Percentiles rank a stretch among this genome's conserved stretches.
phyloP scores from a whole-genome alignment of 139 green algal genomes.

The Klebsormidium nitens region DNA sequence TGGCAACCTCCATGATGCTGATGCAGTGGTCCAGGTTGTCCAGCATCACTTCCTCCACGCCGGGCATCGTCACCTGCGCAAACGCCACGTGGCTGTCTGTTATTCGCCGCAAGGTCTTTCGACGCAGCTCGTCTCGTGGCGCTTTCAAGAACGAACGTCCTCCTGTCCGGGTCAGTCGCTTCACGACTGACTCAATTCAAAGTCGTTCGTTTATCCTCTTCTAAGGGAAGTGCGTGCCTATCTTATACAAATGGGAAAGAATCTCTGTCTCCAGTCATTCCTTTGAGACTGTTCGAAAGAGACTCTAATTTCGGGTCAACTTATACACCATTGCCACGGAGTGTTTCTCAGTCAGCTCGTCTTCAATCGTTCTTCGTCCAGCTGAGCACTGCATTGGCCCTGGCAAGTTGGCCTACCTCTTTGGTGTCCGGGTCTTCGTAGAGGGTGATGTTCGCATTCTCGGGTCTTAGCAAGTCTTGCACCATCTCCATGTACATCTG shows the following conservation, averaged over 20 bases:
- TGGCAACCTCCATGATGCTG: not conserved
- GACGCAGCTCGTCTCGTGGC: not conserved
- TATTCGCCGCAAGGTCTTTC: not conserved
- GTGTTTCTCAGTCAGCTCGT: not conserved
- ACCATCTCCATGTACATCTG: constrained; percentile 5
- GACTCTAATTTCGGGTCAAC: not conserved
- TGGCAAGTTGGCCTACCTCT: not conserved
- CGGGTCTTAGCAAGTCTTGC: not conserved
- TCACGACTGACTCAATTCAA: not conserved
- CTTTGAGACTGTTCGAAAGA: not conserved
- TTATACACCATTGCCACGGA: not conserved
- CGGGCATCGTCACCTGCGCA: not conserved
- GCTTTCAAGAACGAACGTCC: not conserved
- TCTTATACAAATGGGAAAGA: not conserved
- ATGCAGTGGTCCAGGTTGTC: not conserved
- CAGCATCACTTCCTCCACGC: not conserved
- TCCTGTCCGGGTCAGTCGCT: too few species aligned
- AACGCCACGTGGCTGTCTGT: not conserved
- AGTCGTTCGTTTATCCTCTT: not conserved
- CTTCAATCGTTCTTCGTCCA: not conserved
- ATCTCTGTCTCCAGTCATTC: not conserved
- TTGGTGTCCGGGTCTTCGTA: not conserved
- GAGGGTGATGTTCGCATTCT: not conserved
- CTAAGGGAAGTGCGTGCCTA: not conserved
- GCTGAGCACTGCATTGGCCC: not conserved